phyloP scores from a whole-genome alignment of 2,329 filamentous ascomycete species.

The Aspergillus tamarii region DNA sequence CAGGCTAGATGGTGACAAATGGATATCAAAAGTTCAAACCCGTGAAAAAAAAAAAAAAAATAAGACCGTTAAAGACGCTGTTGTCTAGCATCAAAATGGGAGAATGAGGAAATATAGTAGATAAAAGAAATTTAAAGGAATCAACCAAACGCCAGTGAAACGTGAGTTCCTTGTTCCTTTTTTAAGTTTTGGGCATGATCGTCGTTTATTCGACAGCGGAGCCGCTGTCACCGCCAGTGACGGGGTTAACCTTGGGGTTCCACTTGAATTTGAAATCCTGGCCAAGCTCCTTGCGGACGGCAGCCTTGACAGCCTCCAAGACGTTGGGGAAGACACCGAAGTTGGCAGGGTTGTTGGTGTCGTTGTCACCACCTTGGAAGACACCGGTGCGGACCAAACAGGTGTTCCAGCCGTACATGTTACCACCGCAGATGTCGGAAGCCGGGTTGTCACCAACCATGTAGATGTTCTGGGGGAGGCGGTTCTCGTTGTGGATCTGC shows the following conservation, averaged over 20 bases:
- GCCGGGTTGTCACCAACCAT: conserved; percentile 78
- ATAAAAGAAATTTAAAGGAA: conserved; percentile 11
- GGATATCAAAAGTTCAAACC: conserved; percentile 31
- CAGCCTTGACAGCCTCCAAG: conserved; percentile 69
- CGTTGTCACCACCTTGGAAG: conserved; percentile 76
- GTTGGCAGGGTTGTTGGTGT: conserved; percentile 74
- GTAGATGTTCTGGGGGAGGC: conserved; percentile 70
- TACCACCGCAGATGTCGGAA: conserved; percentile 74
- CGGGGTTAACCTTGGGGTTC: conserved; percentile 71
- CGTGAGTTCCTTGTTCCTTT: conserved; percentile 12
- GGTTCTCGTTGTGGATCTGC: conserved; percentile 72
- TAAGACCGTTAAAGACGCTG: not conserved
- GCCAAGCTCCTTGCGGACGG: conserved; percentile 71
- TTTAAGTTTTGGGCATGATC: conserved; percentile 19
- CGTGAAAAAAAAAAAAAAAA: conserved; percentile 14
- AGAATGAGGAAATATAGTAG: conserved; percentile 5
- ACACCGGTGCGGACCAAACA: conserved; percentile 78
- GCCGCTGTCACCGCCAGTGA: conserved; percentile 57
- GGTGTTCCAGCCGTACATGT: conserved; percentile 83
- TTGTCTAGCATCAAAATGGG: conserved; percentile 2
- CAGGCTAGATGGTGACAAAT: conserved; percentile 14
- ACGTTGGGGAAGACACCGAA: conserved; percentile 78
- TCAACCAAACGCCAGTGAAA: conserved; percentile 20
- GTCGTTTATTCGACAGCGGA: conserved; percentile 58
- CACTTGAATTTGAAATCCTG: conserved; percentile 74